Evolutionary conservation across 768 basidiomycete genomes (phyloP).

Genomic region (Kwoniella dejecticola): DNA sequence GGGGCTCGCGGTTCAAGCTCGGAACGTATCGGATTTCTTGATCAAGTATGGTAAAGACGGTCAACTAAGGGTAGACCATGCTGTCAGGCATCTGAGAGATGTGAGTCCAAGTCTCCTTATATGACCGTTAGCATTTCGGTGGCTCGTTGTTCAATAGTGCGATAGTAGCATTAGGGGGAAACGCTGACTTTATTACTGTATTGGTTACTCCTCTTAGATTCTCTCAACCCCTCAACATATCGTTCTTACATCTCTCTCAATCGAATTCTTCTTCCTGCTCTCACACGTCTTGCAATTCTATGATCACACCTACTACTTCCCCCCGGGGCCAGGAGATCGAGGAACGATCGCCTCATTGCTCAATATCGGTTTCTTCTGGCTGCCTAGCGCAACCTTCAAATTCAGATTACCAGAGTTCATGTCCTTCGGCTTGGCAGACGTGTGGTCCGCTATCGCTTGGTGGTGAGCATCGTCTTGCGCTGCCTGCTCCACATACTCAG

Average conservation of each 20-base stretch:
- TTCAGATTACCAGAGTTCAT: slow-evolving; percentile 40
- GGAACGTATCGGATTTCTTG: slow-evolving; percentile 14
- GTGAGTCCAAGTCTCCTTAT: slow-evolving; percentile 15
- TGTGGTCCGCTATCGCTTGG: slow-evolving; percentile 40
- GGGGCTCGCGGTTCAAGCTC: slow-evolving; percentile 8
- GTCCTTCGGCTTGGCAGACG: slow-evolving; percentile 19
- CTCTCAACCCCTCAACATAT: slow-evolving; percentile 43
- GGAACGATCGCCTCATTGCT: slow-evolving; percentile 36
- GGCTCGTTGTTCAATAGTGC: not conserved
- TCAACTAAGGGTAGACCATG: slow-evolving; percentile 33
- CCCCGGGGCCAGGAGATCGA: slow-evolving; percentile 26
- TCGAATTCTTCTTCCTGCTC: slow-evolving; percentile 47
- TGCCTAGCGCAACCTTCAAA: slow-evolving; percentile 34
- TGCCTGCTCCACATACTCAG: too few relatives aligned
- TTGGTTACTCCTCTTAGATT: too few relatives aligned
- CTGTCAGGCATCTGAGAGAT: slow-evolving; percentile 32
- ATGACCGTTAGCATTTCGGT: not conserved
- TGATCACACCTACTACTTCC: slow-evolving; percentile 49
- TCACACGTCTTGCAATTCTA: slow-evolving; percentile 43
- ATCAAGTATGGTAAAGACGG: slow-evolving; percentile 28
- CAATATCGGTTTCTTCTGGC: slow-evolving; percentile 45
- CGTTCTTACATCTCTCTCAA: slow-evolving; percentile 31
- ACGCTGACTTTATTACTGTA: too few relatives aligned
- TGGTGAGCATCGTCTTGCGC: too few relatives aligned
- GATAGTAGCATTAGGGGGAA: too few relatives aligned